Evolutionary conservation across 352 stramenopile species (phyloP).

Genomic region (Globisporangium orthogonon): DNA sequence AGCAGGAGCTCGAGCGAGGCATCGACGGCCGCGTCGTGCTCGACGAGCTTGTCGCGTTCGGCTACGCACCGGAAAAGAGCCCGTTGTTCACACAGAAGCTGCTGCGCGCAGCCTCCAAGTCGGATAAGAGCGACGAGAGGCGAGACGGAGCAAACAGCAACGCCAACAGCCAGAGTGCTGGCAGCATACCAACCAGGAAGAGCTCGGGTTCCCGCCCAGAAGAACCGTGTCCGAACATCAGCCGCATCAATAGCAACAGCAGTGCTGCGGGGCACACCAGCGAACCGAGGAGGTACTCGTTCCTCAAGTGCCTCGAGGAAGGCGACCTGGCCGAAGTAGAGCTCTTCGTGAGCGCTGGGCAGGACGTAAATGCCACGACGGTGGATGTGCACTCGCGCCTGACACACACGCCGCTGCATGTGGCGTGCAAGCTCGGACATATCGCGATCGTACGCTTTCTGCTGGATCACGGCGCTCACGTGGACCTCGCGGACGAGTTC

Average conservation of each 20-base stretch:
- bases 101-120: conserved; percentile 8
- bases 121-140: conserved; percentile 6
- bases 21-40: conserved; percentile 58
- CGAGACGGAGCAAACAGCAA: neutral
- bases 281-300: conserved; percentile 28
- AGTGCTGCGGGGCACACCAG: conserved; percentile 8
- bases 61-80: conserved; percentile 46
- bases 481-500: conserved; percentile 45
- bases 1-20: conserved; percentile 47
- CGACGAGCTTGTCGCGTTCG: conserved; percentile 36
- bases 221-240: neutral
- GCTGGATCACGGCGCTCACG: conserved; percentile 31
- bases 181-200: neutral
- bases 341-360: conserved; percentile 57
- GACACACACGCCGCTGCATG: conserved; percentile 39
- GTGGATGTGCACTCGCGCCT: conserved; percentile 29
- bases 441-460: conserved; percentile 36
- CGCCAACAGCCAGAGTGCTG: neutral
- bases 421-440: conserved; percentile 45
- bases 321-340: conserved; percentile 37
- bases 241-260: neutral
- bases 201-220: neutral
- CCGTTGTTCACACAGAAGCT: conserved; percentile 48
- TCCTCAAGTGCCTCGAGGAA: conserved; percentile 40
- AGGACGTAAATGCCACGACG: conserved; percentile 45